Evolutionary conservation across 169 alveolate genomes (phyloP).

Genomic region (Eimeria zaria): DNA sequence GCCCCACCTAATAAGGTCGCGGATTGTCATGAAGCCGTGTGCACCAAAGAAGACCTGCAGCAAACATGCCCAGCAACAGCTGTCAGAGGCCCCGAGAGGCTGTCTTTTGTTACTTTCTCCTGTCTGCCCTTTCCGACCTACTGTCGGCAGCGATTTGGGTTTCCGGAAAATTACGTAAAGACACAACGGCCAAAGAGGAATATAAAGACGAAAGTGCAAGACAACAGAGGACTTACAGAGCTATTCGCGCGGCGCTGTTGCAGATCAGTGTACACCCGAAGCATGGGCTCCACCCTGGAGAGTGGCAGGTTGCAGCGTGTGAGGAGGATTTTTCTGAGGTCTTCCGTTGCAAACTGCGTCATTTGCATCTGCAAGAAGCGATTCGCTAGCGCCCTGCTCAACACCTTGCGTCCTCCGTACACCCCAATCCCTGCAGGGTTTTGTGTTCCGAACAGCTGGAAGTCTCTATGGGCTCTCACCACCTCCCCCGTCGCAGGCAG

Average conservation of each 20-base stretch:
- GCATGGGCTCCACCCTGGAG: constrained; percentile 96
- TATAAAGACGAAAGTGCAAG: not conserved
- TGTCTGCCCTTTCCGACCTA: not conserved
- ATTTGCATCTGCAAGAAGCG: constrained; percentile 98
- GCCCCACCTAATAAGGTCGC: constrained; percentile 99
- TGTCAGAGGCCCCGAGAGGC: not conserved
- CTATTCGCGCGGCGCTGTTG: constrained; percentile 93
- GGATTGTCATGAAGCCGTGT: constrained; percentile 97
- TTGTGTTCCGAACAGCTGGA: constrained; percentile 99
- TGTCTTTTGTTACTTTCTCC: not conserved
- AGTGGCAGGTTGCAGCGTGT: constrained; percentile 98
- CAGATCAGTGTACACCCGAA: constrained; percentile 96
- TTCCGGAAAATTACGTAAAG: not conserved
- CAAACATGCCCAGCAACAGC: not conserved
- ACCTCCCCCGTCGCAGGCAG: constrained; percentile 98
- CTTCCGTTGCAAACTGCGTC: constrained; percentile 96
- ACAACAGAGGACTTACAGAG: constrained; percentile 72
- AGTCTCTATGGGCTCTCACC: constrained; percentile 98
- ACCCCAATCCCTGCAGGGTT: constrained; percentile 98
- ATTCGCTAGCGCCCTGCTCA: constrained; percentile 99
- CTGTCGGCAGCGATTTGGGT: not conserved
- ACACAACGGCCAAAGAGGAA: not conserved
- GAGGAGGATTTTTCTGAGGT: constrained; percentile 96
- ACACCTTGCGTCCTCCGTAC: constrained; percentile 99
- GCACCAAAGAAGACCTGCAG: constrained; percentile 89